Evolutionary conservation across 78 protist species (phyloP), one percentile per base, ranked within the genome.

Genomic region (Trichosphaerium sp.): DNA sequence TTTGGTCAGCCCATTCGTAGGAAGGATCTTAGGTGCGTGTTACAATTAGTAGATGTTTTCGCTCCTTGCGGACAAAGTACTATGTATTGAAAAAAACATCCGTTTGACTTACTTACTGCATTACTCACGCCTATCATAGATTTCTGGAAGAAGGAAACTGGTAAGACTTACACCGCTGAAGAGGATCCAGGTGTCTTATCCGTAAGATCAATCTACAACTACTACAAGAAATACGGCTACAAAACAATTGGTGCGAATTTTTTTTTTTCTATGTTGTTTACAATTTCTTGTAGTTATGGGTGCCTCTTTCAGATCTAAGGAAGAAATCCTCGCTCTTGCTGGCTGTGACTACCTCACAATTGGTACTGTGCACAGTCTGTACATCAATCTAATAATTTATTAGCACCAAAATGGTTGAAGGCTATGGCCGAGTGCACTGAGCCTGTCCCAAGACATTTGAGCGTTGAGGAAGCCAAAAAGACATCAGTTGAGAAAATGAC

Each of bases 241-340:
- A 62, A 71, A 71, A 94, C 98, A 14, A 71, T n/a, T n/a, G n/a
- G n/a, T n/a, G n/a, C n/a, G n/a, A n/a, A n/a, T n/a, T n/a, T n/a
- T n/a, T n/a, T n/a, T n/a, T n/a, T n/a, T n/a, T n/a, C n/a, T n/a
- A n/a, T n/a, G n/a, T n/a, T n/a, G n/a, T n/a, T n/a, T n/a, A n/a
- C n/a, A n/a, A n/a, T n/a, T n/a, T n/a, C n/a, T n/a, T n/a, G n/a
- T 68, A 2, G 95, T 92, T 60, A 95, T 91, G 98, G 98, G 96
- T 29, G 98, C 98, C 3, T 71, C 87, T 18, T 94, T 94, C 88
- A 69, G 98, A 38, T 82, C 73, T 58, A 74, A 52, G 26, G 94
- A 81, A 31, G 88, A 26, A 7, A 37, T 76, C 3, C 47, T 65
- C 14, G 83, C 61, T 39, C 78, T 88, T 43, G 78, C 72, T 10